Evolutionary conservation across 345 rosid genomes (phyloP), one percentile per base, ranked within the genome.

Genomic region (Salix viminalis): DNA sequence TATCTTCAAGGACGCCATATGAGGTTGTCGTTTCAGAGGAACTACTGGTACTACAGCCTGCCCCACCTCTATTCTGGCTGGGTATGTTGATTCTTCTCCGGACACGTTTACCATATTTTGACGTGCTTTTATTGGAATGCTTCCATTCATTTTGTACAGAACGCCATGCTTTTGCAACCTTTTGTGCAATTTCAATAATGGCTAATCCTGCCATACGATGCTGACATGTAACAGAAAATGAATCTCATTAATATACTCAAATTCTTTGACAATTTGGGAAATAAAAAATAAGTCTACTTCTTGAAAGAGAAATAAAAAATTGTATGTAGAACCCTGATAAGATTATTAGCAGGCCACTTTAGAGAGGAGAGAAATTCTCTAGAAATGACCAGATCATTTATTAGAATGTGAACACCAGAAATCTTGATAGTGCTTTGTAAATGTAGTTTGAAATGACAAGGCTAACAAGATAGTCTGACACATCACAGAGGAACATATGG

Each of bases 201-300:
- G 97, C 99, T 76, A 95, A 86, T 81, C 99, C 99, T 69, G 99
- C 99, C 99, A 95, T 95, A 56, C 97, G 99, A 71, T 93, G 97
- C 97, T 95, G 91, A 62, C 46, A 72, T 74, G 84, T 36, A 85
- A 85, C 71, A 81, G 36, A 79, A 85, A 73, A 77, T 34, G 24
- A 67, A 76, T 64, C 73, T 24, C 37, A 72, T 67, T 79, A 61
- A 65, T 23, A 67, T 28, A 39, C 62, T 37, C 46, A 83, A 74
- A 56, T 52, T 34, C 23, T 54, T 7, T 28, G 34, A 67, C 50
- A 46, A 46, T 46, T 46, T 3, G 41, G 48, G 64, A 81, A 72
- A 18, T 26, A 16, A 61, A 78, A 66, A 67, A 69, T 21, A 72
- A 24, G 44, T 34, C 30, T 61, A 69, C 46, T 41, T 41, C 44